Conservation (phyloP, 78 protist genomes). For the Dictyostelium citrinum region DNA sequence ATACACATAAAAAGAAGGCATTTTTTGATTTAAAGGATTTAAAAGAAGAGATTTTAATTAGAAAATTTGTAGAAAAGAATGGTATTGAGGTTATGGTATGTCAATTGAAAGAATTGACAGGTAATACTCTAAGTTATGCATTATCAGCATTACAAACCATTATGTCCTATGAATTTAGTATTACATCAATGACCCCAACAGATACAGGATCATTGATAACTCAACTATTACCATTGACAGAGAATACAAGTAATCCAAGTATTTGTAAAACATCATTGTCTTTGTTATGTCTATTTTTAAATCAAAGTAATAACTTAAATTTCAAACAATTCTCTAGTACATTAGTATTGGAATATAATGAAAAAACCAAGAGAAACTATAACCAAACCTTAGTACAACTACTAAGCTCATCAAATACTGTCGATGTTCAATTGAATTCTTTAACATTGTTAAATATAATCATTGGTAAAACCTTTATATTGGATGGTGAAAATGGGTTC, state of each 20-base stretch:
- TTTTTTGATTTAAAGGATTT: conserved; percentile 63
- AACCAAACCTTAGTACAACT: neutral
- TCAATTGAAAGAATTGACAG: conserved; percentile 27
- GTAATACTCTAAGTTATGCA: conserved; percentile 60
- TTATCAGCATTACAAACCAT: conserved; percentile 36
- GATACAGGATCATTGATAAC: neutral
- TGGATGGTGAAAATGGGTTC: neutral
- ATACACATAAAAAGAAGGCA: conserved; percentile 33
- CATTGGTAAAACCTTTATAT: neutral
- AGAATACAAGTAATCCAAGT: conserved; percentile 6
- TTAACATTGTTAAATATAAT: conserved; percentile 24
- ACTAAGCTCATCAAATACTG: neutral
- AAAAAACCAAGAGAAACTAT: neutral
- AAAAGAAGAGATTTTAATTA: conserved; percentile 20
- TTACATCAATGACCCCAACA: neutral
- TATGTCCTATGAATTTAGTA: neutral
- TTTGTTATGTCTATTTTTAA: neutral
- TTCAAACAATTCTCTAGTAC: neutral
- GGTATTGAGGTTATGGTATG: conserved; percentile 3
- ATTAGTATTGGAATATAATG: neutral
- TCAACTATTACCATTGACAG: neutral
- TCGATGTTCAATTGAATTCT: conserved; percentile 50
- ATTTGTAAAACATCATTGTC: conserved; percentile 14
- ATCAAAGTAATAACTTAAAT: neutral
- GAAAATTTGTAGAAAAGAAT: conserved; percentile 52